Conservation (phyloP, 2,329 filamentous ascomycete genomes). For the Cercospora citrullina region DNA sequence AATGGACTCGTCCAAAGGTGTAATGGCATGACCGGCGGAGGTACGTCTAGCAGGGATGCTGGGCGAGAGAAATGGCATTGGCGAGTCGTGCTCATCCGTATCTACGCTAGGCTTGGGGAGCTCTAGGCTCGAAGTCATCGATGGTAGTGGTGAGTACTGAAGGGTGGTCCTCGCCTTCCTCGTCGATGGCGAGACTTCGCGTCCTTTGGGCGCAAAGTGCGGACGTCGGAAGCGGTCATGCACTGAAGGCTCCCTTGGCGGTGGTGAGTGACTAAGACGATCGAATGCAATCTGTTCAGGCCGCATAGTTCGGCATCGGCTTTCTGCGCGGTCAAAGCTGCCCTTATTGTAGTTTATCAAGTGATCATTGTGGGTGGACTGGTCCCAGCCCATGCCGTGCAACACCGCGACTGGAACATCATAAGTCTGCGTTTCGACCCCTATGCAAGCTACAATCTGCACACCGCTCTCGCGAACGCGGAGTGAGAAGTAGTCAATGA, state of each 20-base stretch:
- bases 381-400: slow-evolving; percentile 27
- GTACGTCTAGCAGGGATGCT: slow-evolving; percentile 32
- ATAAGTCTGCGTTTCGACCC: slow-evolving; percentile 20
- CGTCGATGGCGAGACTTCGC: not conserved
- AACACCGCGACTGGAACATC: slow-evolving; percentile 25
- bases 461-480: slow-evolving; percentile 13
- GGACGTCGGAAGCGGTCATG: not conserved
- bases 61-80: slow-evolving; percentile 38
- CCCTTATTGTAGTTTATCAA: not conserved
- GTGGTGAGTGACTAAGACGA: slow-evolving; percentile 9
- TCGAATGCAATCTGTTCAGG: slow-evolving; percentile 14
- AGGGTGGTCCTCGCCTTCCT: not conserved
- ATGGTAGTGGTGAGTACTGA: slow-evolving; percentile 10
- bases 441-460: slow-evolving; percentile 20
- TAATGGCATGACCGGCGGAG: slow-evolving; percentile 39
- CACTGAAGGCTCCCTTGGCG: not conserved
- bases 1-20: slow-evolving; percentile 56
- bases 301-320: slow-evolving; percentile 3
- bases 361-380: not conserved
- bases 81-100: slow-evolving; percentile 27
- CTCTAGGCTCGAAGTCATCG: slow-evolving; percentile 35
- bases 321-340: not conserved
- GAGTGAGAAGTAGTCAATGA: slow-evolving; percentile 26
- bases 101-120: slow-evolving; percentile 23
- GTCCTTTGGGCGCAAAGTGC: not conserved